phyloP scores from a whole-genome alignment of 2,329 filamentous ascomycete species.

The Aureobasidium sp. region DNA sequence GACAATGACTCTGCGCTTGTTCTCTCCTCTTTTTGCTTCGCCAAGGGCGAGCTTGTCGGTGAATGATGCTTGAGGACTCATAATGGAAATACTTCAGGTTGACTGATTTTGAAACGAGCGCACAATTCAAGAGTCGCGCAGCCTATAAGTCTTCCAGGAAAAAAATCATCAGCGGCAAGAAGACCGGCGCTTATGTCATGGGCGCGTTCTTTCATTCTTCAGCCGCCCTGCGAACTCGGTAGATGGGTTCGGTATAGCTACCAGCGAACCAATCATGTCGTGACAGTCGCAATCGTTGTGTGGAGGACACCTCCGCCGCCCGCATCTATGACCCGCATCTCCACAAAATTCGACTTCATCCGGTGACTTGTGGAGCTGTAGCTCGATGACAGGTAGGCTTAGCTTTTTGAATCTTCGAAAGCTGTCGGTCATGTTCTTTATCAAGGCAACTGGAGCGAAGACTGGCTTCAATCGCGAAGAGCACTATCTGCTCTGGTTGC shows the following conservation, averaged over 20 bases:
- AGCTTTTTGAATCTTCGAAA: not conserved
- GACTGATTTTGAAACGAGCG: too few species aligned
- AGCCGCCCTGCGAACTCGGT: not conserved
- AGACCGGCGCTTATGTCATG: conserved; percentile 7
- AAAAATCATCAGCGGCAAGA: not conserved
- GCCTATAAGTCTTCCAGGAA: not conserved
- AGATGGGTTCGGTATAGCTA: not conserved
- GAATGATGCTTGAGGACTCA: conserved; percentile 14
- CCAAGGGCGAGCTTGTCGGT: conserved; percentile 19
- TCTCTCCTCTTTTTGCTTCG: conserved; percentile 17
- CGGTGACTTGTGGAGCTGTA: not conserved
- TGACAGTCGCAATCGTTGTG: not conserved
- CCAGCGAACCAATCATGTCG: not conserved
- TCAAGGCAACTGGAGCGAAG: too few species aligned
- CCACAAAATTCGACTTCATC: not conserved
- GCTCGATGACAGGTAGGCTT: not conserved
- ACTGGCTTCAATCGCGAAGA: too few species aligned
- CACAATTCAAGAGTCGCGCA: too few species aligned
- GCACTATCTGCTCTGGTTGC: too few species aligned
- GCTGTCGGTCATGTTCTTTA: not conserved
- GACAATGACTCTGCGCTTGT: conserved; percentile 17
- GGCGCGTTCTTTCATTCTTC: not conserved
- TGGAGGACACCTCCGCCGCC: not conserved
- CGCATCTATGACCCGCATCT: conserved; percentile 4
- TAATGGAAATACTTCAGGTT: too few species aligned